Percentiles rank a stretch among this genome's conserved stretches.
Conservation (phyloP, 768 basidiomycete genomes). For the Auricularia heimuer region DNA sequence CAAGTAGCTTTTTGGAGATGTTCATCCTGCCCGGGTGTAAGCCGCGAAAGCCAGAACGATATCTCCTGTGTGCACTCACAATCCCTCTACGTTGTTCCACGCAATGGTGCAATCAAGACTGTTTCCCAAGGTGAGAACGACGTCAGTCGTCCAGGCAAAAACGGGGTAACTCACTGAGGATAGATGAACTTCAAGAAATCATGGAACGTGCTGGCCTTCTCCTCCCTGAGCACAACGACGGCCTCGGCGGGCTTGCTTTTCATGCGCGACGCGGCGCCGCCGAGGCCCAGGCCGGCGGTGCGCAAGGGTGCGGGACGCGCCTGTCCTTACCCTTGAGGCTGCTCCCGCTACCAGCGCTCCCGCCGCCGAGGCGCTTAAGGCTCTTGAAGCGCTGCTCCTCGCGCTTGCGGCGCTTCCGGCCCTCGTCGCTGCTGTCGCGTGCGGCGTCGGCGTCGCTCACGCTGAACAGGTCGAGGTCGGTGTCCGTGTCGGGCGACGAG, state of each 20-base stretch:
- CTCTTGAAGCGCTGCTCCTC: slow-evolving; percentile 1
- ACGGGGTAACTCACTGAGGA: slow-evolving; percentile 57
- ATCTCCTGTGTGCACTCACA: slow-evolving; percentile 23
- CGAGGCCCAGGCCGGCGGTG: not conserved
- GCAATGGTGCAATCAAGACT: slow-evolving; percentile 87
- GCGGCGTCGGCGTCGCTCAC: not conserved
- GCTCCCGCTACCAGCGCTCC: not conserved
- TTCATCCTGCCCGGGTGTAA: slow-evolving; percentile 42
- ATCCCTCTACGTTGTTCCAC: slow-evolving; percentile 89
- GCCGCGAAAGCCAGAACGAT: not conserved
- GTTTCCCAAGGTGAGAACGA: slow-evolving; percentile 1
- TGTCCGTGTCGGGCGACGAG: slow-evolving; percentile 1
- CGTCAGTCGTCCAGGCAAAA: not conserved
- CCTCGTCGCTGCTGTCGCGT: not conserved
- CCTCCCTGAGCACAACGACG: slow-evolving; percentile 83
- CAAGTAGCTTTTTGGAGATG: slow-evolving; percentile 81
- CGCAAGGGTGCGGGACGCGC: not conserved
- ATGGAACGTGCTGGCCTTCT: slow-evolving; percentile 84
- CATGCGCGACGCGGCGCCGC: not conserved
- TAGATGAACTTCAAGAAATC: slow-evolving; percentile 92
- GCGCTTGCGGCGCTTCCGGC: not conserved
- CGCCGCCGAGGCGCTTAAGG: not conserved
- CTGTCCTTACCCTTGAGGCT: no score
- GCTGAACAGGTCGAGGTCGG: not conserved
- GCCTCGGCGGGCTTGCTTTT: slow-evolving; percentile 46